These are phyloP conservation scores for Globisporangium irregulare DNA, from an alignment of 352 stramenopile genomes.

Conservation along the genomic window DNA sequence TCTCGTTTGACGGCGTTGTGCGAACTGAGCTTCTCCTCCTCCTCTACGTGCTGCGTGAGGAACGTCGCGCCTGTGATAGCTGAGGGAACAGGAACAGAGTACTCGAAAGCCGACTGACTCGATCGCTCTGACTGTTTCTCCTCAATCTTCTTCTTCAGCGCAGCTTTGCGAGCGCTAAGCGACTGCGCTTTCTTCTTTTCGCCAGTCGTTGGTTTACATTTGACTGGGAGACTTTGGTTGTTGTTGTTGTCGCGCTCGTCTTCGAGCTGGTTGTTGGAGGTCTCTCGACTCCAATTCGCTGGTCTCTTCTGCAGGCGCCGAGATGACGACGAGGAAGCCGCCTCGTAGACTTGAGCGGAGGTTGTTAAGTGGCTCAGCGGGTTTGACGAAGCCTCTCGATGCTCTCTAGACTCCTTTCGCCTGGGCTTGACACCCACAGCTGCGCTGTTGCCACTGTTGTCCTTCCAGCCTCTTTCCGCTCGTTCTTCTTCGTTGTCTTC, in stretches of 20 bases:
- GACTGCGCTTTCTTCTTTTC: slow-evolving; percentile 8
- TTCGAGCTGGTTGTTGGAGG: slow-evolving; percentile 23
- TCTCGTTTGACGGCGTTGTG: neutral
- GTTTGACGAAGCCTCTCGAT: neutral
- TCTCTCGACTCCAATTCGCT: neutral
- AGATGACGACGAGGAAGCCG: slow-evolving; percentile 5
- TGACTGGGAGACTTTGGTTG: neutral
- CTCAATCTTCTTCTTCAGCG: slow-evolving; percentile 42
- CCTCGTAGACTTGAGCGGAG: slow-evolving; percentile 19
- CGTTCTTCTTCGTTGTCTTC: neutral
- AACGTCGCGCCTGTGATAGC: slow-evolving; percentile 24
- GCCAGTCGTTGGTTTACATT: neutral
- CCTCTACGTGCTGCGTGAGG: slow-evolving; percentile 41
- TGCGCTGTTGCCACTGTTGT: neutral
- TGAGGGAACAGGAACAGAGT: neutral
- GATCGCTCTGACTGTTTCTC: slow-evolving; percentile 2
- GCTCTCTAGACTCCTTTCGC: neutral
- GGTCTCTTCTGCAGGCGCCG: slow-evolving; percentile 4
- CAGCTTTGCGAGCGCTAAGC: slow-evolving; percentile 33
- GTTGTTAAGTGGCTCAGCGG: slow-evolving; percentile 20
- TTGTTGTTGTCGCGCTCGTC: slow-evolving; percentile 10
- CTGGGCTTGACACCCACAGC: neutral
- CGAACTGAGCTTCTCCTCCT: slow-evolving; percentile 23
- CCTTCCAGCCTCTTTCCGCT: neutral
- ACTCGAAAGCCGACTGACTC: slow-evolving; percentile 2